A percentile compares a stretch with the other conserved stretches of the same genome.
Evolutionary conservation across 805 yeast genomes (phyloP).

Genomic region (Lachancea fermentati): DNA sequence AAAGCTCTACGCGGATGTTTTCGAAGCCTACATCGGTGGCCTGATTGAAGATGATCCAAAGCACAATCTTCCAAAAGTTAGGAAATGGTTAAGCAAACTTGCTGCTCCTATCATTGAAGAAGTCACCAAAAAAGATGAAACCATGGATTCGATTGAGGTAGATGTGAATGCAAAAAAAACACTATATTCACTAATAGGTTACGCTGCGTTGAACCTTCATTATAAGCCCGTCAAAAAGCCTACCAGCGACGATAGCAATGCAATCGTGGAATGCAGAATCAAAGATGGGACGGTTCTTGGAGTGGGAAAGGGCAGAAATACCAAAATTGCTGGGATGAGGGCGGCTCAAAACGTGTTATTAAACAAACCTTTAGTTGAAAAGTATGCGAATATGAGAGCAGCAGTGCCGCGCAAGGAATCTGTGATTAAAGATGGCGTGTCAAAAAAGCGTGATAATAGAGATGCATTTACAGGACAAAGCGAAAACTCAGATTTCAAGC

Average conservation of each 20-base stretch:
- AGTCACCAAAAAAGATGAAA: slow-evolving; percentile 17
- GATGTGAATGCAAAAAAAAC: slow-evolving; percentile 70
- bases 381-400: slow-evolving; percentile 55
- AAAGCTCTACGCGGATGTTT: slow-evolving; percentile 80
- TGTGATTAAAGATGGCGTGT: slow-evolving; percentile 16
- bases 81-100: slow-evolving; percentile 51
- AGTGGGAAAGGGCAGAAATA: slow-evolving; percentile 60
- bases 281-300: slow-evolving; percentile 62
- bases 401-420: slow-evolving; percentile 41
- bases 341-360: slow-evolving; percentile 81
- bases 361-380: slow-evolving; percentile 54
- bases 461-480: too few species aligned
- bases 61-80: slow-evolving; percentile 42
- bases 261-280: slow-evolving; percentile 60
- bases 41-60: slow-evolving; percentile 49
- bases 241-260: slow-evolving; percentile 36
- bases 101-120: slow-evolving; percentile 41
- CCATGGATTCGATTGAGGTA: slow-evolving; percentile 33
- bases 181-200: slow-evolving; percentile 74
- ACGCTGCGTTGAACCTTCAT: slow-evolving; percentile 57
- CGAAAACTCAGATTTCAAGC: too few species aligned
- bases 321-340: slow-evolving; percentile 70
- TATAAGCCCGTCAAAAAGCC: slow-evolving; percentile 43
- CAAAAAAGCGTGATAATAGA: slow-evolving; percentile 5
- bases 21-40: slow-evolving; percentile 94